phyloP scores from a whole-genome alignment of 805 yeast genomes.

The Candida caryicola region DNA sequence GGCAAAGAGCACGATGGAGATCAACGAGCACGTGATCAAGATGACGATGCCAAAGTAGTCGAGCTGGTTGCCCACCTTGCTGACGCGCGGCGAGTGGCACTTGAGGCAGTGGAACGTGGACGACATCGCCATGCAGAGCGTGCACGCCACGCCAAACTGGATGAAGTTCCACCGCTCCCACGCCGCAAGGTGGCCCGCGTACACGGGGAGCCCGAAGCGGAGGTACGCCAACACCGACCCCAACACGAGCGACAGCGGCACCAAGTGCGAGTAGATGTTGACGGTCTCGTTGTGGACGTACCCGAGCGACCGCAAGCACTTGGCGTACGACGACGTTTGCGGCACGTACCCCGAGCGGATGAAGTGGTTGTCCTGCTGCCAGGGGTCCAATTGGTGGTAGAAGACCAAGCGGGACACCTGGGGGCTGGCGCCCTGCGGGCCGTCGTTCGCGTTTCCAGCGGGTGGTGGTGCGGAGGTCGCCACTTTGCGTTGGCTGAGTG shows the following conservation, averaged over 20 bases:
- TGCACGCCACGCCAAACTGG: constrained; percentile 56
- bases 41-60: constrained; percentile 76
- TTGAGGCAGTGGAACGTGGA: constrained; percentile 66
- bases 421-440: no score
- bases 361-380: constrained; percentile 75
- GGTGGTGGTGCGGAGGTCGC: no score
- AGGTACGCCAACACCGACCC: constrained; percentile 22
- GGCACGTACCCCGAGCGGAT: constrained; percentile 64
- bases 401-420: no score
- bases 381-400: constrained; percentile 60
- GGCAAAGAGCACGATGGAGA: constrained; percentile 39
- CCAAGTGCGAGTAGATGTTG: constrained; percentile 65
- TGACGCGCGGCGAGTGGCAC: constrained; percentile 57
- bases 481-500: not conserved
- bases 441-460: no score
- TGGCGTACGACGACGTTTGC: constrained; percentile 46
- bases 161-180: constrained; percentile 51
- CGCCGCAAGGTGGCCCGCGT: constrained; percentile 21
- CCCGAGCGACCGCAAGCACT: constrained; percentile 47
- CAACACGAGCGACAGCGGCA: constrained; percentile 41
- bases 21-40: constrained; percentile 61
- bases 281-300: constrained; percentile 70
- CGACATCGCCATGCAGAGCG: constrained; percentile 58
- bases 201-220: constrained; percentile 23
- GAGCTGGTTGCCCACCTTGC: constrained; percentile 60